Percentiles rank a stretch among this genome's conserved stretches.
Evolutionary conservation across 2,329 filamentous ascomycete genomes (phyloP).

Genomic region (Alternaria ventricosa): DNA sequence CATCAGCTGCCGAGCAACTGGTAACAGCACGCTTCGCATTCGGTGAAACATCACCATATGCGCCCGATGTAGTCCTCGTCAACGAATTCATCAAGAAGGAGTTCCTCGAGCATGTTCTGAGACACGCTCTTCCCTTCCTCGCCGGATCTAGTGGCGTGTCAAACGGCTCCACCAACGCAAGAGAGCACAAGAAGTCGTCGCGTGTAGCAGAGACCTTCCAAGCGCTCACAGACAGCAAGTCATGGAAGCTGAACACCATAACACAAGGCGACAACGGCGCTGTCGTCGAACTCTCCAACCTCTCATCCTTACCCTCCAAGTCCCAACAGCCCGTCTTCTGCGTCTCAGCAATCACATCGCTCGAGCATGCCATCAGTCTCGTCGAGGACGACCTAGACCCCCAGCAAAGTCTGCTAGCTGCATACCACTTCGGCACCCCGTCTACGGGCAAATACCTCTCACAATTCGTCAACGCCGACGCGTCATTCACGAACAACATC

Average conservation of each 20-base stretch:
- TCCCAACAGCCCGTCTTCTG: conserved; percentile 52
- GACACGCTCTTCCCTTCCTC: conserved; percentile 45
- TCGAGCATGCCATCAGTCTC: conserved; percentile 63
- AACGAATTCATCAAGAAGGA: conserved; percentile 66
- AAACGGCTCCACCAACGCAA: conserved; percentile 17
- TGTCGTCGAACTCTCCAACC: conserved; percentile 36
- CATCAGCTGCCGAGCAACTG: conserved; percentile 60
- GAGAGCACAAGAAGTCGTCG: conserved; percentile 17
- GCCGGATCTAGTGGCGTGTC: conserved; percentile 16
- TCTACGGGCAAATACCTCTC: conserved; percentile 64
- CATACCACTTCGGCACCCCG: conserved; percentile 61
- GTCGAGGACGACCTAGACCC: conserved; percentile 42
- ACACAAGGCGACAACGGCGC: conserved; percentile 34
- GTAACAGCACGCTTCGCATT: conserved; percentile 63
- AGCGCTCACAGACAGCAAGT: conserved; percentile 16
- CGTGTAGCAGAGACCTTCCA: conserved; percentile 12
- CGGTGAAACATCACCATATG: conserved; percentile 64
- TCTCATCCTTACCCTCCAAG: conserved; percentile 43
- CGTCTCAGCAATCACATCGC: conserved; percentile 56
- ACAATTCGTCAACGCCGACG: conserved; percentile 60
- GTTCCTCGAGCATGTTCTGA: conserved; percentile 59
- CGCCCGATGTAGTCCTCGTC: conserved; percentile 68
- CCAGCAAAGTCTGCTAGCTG: conserved; percentile 48
- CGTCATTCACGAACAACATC: conserved; percentile 64
- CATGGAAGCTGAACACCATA: conserved; percentile 29